Evolutionary conservation across 257 asterid species (phyloP).

Genomic region (Solanum virginianum): DNA sequence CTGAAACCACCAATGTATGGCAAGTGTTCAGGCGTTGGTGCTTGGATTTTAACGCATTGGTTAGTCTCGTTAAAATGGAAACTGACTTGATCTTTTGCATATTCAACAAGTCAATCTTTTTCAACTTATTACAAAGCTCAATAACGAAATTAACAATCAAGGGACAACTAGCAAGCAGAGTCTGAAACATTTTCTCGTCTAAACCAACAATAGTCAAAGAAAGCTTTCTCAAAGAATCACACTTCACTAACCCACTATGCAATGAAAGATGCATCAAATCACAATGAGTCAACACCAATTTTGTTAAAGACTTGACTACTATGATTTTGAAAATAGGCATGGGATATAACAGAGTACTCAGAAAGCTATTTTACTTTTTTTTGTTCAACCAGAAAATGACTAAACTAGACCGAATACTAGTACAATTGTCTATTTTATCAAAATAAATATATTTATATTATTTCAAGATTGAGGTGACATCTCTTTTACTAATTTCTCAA

Average conservation of each 20-base stretch:
- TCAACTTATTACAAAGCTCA: too few relatives aligned
- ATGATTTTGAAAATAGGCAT: too few relatives aligned
- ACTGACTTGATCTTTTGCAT: too few relatives aligned
- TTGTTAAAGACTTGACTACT: too few relatives aligned
- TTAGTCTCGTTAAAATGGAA: too few relatives aligned
- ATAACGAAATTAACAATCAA: neutral
- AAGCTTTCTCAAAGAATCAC: neutral
- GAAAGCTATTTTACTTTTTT: neutral
- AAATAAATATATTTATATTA: neutral
- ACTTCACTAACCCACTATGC: neutral
- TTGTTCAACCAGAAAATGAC: neutral
- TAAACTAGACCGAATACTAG: neutral
- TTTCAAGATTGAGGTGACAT: neutral
- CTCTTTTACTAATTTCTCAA: neutral
- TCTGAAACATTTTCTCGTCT: neutral
- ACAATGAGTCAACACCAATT: neutral
- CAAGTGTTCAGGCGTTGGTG: neutral
- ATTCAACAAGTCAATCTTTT: too few relatives aligned
- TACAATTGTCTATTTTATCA: neutral
- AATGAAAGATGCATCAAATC: neutral
- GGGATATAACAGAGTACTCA: too few relatives aligned
- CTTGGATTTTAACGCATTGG: neutral
- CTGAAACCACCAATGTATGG: neutral
- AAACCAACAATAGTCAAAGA: neutral
- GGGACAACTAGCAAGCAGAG: neutral